Percentiles rank a stretch among this genome's conserved stretches.
phyloP scores from a whole-genome alignment of 768 basidiomycete genomes.

The Steccherinum ochraceum region DNA sequence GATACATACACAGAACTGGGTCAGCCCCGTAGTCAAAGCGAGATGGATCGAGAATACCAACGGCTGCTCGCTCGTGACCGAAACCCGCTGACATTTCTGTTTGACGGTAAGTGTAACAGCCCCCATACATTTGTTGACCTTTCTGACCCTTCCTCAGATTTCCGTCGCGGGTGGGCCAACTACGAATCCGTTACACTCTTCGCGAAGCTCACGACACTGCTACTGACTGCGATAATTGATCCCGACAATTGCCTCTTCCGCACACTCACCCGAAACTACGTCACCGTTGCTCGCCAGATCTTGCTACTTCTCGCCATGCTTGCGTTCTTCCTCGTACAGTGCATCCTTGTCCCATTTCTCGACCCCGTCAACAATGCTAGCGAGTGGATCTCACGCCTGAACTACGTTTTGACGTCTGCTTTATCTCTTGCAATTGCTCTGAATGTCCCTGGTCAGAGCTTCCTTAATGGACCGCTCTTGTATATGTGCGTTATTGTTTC shows the following conservation, averaged over 20 bases:
- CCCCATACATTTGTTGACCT: constrained; percentile 1
- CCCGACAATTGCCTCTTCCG: constrained; percentile 73
- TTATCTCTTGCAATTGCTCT: constrained; percentile 60
- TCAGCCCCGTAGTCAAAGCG: constrained; percentile 42
- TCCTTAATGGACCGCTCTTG: constrained; percentile 58
- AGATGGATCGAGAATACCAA: constrained; percentile 68
- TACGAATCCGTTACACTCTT: constrained; percentile 62
- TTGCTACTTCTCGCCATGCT: constrained; percentile 51
- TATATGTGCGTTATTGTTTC: constrained; percentile 43
- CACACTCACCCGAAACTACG: constrained; percentile 37
- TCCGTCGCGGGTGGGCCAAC: constrained; percentile 62
- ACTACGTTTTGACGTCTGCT: constrained; percentile 60
- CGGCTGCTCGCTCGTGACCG: constrained; percentile 54
- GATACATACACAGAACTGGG: constrained; percentile 72
- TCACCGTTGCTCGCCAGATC: constrained; percentile 55
- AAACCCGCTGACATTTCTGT: constrained; percentile 68
- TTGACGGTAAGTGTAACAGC: constrained; percentile 56
- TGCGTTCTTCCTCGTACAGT: constrained; percentile 57
- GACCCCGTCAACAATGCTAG: constrained; percentile 70
- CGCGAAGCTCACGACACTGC: constrained; percentile 61
- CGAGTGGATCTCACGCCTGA: constrained; percentile 67
- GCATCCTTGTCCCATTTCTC: constrained; percentile 54
- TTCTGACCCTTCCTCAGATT: constrained; percentile 36
- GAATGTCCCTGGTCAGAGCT: constrained; percentile 44
- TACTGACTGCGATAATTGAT: constrained; percentile 61